Base-by-base conservation (phyloP, 2,329 filamentous ascomycete genomes). In the Fusarium compactum region DNA sequence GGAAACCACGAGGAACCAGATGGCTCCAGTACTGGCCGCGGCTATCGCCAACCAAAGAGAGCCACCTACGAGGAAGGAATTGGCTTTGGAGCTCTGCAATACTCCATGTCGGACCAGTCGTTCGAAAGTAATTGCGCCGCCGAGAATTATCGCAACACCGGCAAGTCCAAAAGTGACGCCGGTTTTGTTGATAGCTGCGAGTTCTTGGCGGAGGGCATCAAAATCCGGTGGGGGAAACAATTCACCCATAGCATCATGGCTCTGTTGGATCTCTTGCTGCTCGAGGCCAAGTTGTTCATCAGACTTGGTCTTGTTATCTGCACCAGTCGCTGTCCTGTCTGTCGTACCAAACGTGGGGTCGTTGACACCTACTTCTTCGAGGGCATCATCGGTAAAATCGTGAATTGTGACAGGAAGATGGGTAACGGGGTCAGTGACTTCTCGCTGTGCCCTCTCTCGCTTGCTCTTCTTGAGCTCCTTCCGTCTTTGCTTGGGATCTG, bases 361-460 rank as follows among this genome's bases (percentile, higher is more conserved):
- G 45, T 80, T 78, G 20, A 63, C 55, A 12, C 76, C 74, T 20
- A 79, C 67, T 10, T 78, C 72, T 18, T 81, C 75, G 15, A 93
- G 81, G 55, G 91, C 89, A 41, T 88, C 85, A 29, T 85, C 83
- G 1, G 90, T 92, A 72, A 90, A 90, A 75, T 93, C 91, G 74
- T 91, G 89, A 38, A 92, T 90, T 38, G 80, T 82, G 50, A 92
- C 85, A 3, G 90, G 90, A 5, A 93, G 82, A 78, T 93, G 91
- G 3, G 91, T 93, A 41, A 93, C 85, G 0, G 91, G 91, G 74
- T 93, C 91, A 2, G 90, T 93, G 48, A 93, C 91, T 75, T 91
- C 85, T 63, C 85, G 81, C n/a, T 85, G 83, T n/a, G 81, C 83
- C 45, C 81, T 81, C 52, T 84, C 81, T 48, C 79, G 77, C 52